Evolutionary conservation across 176 grass and related monocot genomes (phyloP), one percentile per base, ranked within the genome.

Genomic region (Elymus sibiricus): DNA sequence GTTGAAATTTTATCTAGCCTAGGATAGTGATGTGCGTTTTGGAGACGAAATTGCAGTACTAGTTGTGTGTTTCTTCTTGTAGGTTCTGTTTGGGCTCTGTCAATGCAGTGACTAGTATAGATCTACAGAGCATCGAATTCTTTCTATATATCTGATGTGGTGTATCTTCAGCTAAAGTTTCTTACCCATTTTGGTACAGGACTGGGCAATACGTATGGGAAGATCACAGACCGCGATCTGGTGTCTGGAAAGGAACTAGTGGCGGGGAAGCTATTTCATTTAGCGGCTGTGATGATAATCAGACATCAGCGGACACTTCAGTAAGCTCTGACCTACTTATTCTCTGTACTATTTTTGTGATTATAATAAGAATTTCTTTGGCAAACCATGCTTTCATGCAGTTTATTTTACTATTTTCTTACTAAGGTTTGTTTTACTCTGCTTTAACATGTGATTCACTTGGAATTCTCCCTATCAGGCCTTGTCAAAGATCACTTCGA

Each of bases 181-280:
- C 32, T 59, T 66, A 68, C 74, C 28, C 74, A 31, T 87, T 79
- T 89, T 83, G 39, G 34, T 89, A 64, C 70, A 98, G 97, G 88
- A 87, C 10, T 87, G 97, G 97, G 27, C 92, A 90, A 64, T 99
- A 99, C 88, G 27, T 19, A 16, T 99, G 97, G 97, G 97, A 99
- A 94, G 97, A 99, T 89, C 97, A 99, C 85, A 85, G 92, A 15
- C 92, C 97, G 38, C 76, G 86, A 53, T 96, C 97, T 64, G 97
- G 97, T 77, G 84, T 99, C 73, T 99, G 97, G 97, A 99, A 96
- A 90, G 97, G 97, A 55, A 96, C 97, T 51, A 94, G 73, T 59
- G 97, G 97, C 14, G 97, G 97, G 31, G 97, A 99, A 85, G 94
- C 88, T 82, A 96, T 99, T 89, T 99, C 97, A 31, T 96, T 99